phyloP scores from a whole-genome alignment of 2,329 filamentous ascomycete species.

The Nakataea oryzae region DNA sequence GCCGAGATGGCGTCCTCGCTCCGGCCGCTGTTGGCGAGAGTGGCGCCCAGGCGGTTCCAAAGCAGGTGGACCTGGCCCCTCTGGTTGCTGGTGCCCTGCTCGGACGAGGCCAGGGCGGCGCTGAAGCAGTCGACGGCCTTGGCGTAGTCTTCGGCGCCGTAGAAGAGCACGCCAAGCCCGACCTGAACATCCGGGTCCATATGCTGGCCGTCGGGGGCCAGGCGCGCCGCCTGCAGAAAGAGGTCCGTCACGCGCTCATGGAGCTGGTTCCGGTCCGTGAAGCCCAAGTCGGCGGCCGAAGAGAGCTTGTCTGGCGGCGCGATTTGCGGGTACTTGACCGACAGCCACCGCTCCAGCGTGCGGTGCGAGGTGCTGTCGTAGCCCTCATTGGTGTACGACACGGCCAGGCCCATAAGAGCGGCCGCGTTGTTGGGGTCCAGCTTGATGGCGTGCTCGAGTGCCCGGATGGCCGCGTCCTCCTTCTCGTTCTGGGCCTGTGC shows the following conservation, averaged over 20 bases:
- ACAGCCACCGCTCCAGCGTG: conserved; percentile 91
- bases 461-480: conserved; percentile 88
- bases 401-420: conserved; percentile 88
- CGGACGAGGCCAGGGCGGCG: conserved; percentile 75
- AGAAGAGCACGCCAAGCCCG: conserved; percentile 91
- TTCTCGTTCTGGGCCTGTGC: conserved; percentile 98
- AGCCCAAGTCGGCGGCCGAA: conserved; percentile 73
- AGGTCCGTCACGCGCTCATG: conserved; percentile 84
- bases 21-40: conserved; percentile 86
- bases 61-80: conserved; percentile 82
- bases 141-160: conserved; percentile 94
- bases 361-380: conserved; percentile 96
- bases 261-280: conserved; percentile 82
- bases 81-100: conserved; percentile 74
- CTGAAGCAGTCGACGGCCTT: conserved; percentile 99
- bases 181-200: conserved; percentile 99
- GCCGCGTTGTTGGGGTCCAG: conserved; percentile 78
- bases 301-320: conserved; percentile 63
- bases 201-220: conserved; percentile 82
- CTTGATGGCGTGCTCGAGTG: conserved; percentile 82
- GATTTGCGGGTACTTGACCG: conserved; percentile 84
- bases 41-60: conserved; percentile 95
- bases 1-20: conserved; percentile 94
- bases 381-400: conserved; percentile 97
- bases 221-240: conserved; percentile 86